Base-by-base conservation (phyloP, 805 yeast species). In the Cyberlindnera maritima region DNA sequence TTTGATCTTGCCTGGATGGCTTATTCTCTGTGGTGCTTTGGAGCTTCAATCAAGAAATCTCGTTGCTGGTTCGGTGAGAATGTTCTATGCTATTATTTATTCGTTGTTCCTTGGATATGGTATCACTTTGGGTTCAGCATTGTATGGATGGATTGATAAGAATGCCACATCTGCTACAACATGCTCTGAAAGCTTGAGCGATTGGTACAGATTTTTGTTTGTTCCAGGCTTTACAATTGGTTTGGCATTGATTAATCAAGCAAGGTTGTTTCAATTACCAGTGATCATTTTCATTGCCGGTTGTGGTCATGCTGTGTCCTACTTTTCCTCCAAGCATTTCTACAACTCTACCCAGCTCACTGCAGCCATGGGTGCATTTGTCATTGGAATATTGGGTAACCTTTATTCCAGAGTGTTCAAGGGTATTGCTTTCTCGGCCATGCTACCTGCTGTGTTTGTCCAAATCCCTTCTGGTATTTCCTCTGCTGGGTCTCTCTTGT, bases 401-500 rank as follows among this genome's bases (percentile, higher is more conserved):
- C 68, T 88, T 44, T 92, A 91, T 65, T 87, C 96, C 0, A 79
- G 98, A 60, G 62, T 91, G 10, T 84, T 91, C 58, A 87, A 84
- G 62, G 96, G 96, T 2, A 79, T 92, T 69, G 97, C 98, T 0
- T 95, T 91, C 26, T 85, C 96, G 19, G 94, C 96, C 8, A 92
- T 91, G 96, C 68, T 91, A 44, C 98, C 98, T 0, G 98, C 94
- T 0, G 88, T 91, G 40, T 91, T 91, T 61, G 96, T 89, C 3
- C 94, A 86, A 64, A 97, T 91, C 37, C 98, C 98, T 4, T 83
- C 92, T 1, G 97, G 97, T 63, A 82, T 92, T 47, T 97, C 97
- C 2, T 82, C 96, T 0, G 92, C 90, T 58, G 86, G 94, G 32
- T 79, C 95, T 3, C 74, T 91, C 43, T 73, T 91, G 12, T 78